phyloP scores from a whole-genome alignment of 257 asterid species.

The Buddleja alternifolia region DNA sequence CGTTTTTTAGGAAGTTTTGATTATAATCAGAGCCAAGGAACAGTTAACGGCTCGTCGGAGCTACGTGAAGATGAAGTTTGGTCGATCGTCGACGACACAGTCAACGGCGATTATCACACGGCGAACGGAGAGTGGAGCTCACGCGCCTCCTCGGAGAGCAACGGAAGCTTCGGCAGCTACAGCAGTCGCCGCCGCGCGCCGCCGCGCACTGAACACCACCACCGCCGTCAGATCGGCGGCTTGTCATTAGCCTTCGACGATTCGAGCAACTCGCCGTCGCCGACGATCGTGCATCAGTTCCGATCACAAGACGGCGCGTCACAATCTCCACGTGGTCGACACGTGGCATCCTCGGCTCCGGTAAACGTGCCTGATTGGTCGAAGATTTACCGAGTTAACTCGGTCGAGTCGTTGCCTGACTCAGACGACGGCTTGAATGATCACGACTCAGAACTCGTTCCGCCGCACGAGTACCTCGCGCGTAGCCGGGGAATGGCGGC shows the following conservation, averaged over 20 bases:
- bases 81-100: slow-evolving; percentile 56
- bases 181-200: slow-evolving; percentile 31
- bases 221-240: slow-evolving; percentile 56
- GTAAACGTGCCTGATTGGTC: slow-evolving; percentile 85
- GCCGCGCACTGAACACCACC: slow-evolving; percentile 30
- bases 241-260: slow-evolving; percentile 77
- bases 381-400: slow-evolving; percentile 68
- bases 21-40: slow-evolving; percentile 38
- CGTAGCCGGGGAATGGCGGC: slow-evolving; percentile 54
- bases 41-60: slow-evolving; percentile 47
- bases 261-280: slow-evolving; percentile 36
- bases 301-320: slow-evolving; percentile 42
- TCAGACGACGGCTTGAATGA: slow-evolving; percentile 43
- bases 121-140: slow-evolving; percentile 50
- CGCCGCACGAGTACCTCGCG: slow-evolving; percentile 77
- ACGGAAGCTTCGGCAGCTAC: slow-evolving; percentile 32
- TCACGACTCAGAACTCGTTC: slow-evolving; percentile 56
- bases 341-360: slow-evolving; percentile 74
- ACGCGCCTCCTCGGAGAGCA: slow-evolving; percentile 47
- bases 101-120: slow-evolving; percentile 34
- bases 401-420: slow-evolving; percentile 65
- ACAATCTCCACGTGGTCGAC: slow-evolving; percentile 53
- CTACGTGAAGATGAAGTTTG: slow-evolving; percentile 76
- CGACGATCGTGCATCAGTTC: slow-evolving; percentile 70
- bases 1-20: slow-evolving; percentile 54